Conservation (phyloP, 75 land plant genomes). For the Picea sitchensis region DNA sequence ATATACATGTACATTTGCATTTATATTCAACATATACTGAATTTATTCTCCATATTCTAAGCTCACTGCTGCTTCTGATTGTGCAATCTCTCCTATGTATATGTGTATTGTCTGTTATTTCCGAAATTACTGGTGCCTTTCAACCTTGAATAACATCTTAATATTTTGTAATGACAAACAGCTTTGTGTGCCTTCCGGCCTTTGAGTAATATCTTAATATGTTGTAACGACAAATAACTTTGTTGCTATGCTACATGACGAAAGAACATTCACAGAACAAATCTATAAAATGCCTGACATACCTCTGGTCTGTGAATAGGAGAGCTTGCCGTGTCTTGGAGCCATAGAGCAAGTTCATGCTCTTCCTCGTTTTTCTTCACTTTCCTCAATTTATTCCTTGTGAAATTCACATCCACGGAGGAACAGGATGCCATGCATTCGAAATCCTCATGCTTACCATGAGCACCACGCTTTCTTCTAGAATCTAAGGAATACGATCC, state of each 20-base stretch:
- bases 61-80: too few relatives aligned
- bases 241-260: too few relatives aligned
- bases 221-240: neutral
- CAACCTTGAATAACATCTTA: too few relatives aligned
- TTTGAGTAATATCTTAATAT: neutral
- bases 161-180: neutral
- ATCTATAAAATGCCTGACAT: neutral
- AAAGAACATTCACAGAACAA: neutral
- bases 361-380: neutral
- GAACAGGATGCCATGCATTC: neutral
- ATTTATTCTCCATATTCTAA: too few relatives aligned
- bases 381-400: neutral
- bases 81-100: too few relatives aligned
- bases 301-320: neutral
- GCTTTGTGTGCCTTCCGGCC: too few relatives aligned
- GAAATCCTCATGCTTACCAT: neutral
- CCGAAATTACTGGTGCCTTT: too few relatives aligned
- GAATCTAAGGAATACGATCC: too few relatives aligned
- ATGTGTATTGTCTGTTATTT: too few relatives aligned
- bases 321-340: slow-evolving; percentile 6
- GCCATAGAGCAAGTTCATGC: neutral
- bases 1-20: neutral
- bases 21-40: too few relatives aligned
- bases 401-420: neutral
- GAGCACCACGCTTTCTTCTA: too few relatives aligned